Conservation (phyloP, 139 green algal genomes). For the Micromonas pusilla region DNA sequence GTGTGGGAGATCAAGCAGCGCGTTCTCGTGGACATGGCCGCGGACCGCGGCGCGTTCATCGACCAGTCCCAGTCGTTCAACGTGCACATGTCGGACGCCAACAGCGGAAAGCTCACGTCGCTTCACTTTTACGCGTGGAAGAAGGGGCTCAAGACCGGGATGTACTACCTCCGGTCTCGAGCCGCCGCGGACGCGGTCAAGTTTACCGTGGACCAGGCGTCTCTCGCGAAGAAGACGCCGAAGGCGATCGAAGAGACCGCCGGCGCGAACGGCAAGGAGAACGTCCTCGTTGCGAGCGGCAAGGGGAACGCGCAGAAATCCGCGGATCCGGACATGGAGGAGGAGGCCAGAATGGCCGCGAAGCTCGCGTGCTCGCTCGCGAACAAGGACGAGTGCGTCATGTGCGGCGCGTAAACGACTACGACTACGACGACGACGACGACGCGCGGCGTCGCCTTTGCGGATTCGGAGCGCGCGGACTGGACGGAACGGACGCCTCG, state of each 20-base stretch:
- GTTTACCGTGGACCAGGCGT: slow-evolving; percentile 93
- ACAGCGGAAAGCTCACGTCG: slow-evolving; percentile 98
- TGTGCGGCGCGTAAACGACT: slow-evolving; percentile 84
- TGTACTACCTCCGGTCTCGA: slow-evolving; percentile 95
- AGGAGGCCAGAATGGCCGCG: slow-evolving; percentile 35
- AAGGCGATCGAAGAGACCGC: neutral
- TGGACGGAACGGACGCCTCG: too few relatives aligned
- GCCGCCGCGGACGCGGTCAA: slow-evolving; percentile 96
- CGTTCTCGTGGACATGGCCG: slow-evolving; percentile 96
- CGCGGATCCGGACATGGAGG: slow-evolving; percentile 23
- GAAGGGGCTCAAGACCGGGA: slow-evolving; percentile 90
- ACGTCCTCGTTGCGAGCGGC: neutral
- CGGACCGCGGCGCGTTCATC: slow-evolving; percentile 94
- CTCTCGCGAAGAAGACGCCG: slow-evolving; percentile 38
- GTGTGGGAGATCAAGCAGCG: slow-evolving; percentile 97
- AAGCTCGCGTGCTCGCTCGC: slow-evolving; percentile 76
- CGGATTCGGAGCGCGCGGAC: too few relatives aligned
- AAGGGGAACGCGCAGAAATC: neutral
- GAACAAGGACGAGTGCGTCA: slow-evolving; percentile 95
- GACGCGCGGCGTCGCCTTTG: too few relatives aligned
- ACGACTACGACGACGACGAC: too few relatives aligned
- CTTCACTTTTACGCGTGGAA: slow-evolving; percentile 98
- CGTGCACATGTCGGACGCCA: slow-evolving; percentile 96
- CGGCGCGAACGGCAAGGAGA: slow-evolving; percentile 22
- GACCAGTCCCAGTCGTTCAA: slow-evolving; percentile 97